These are phyloP conservation scores for Odonthalia washingtoniensis DNA, from an alignment of 31 red algal genomes.

Conservation along the genomic window DNA sequence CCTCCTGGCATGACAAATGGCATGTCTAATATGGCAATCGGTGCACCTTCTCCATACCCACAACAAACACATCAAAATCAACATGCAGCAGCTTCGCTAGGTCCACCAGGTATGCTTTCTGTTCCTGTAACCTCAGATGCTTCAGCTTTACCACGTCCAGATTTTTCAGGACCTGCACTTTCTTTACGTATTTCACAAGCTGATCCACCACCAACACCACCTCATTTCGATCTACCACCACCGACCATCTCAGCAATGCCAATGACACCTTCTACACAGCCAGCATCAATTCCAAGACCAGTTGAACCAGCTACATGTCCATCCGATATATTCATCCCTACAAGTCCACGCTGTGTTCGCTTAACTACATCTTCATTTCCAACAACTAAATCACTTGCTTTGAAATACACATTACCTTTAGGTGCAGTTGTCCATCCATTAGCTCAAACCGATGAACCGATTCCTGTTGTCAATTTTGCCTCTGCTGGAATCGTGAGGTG, in stretches of 20 bases:
- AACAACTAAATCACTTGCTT: constrained; percentile 50
- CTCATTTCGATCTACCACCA: constrained; percentile 17
- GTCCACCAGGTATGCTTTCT: constrained; percentile 61
- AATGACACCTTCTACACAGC: constrained; percentile 22
- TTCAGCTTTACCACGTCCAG: constrained; percentile 61
- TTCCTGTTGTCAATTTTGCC: constrained; percentile 97
- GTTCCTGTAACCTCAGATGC: constrained; percentile 52
- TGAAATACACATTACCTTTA: constrained; percentile 86
- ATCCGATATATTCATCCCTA: constrained; percentile 73
- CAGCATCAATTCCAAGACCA: background rate
- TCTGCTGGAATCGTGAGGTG: constrained; percentile 90
- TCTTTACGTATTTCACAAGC: constrained; percentile 51
- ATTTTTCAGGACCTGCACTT: constrained; percentile 49
- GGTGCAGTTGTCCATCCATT: constrained; percentile 94
- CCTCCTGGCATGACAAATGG: constrained; percentile 20
- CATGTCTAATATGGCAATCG: background rate
- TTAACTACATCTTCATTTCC: constrained; percentile 79
- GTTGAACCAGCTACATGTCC: constrained; percentile 81
- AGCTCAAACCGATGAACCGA: constrained; percentile 53
- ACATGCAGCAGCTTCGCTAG: no score
- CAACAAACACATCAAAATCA: constrained; percentile 8
- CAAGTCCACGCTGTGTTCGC: constrained; percentile 61
- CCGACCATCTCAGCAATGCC: no score
- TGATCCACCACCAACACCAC: constrained; percentile 53
- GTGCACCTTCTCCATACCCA: background rate